Evolutionary conservation across 805 yeast species (phyloP).

Genomic region (Clavispora fructus): DNA sequence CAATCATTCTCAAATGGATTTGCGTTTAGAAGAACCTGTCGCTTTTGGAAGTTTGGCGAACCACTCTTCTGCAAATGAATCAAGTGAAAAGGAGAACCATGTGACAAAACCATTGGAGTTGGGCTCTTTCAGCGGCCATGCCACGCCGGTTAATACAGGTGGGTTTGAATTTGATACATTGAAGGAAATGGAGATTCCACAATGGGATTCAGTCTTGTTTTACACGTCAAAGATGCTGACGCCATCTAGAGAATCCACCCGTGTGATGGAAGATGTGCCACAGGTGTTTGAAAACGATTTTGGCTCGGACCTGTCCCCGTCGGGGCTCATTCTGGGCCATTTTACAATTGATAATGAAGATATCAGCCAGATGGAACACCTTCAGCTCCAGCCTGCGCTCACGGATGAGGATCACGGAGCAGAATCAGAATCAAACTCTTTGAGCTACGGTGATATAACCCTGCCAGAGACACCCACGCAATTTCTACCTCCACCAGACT

Average conservation of each 20-base stretch:
- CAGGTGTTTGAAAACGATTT: neutral
- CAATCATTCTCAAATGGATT: neutral
- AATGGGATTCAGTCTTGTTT: slow-evolving; percentile 10
- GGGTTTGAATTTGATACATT: slow-evolving; percentile 7
- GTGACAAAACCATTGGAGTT: slow-evolving; percentile 1
- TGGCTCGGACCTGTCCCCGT: slow-evolving; percentile 3
- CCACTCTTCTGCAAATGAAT: slow-evolving; percentile 7
- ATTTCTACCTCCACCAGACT: neutral
- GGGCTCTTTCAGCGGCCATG: neutral
- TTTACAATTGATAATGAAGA: slow-evolving; percentile 12
- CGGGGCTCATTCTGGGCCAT: slow-evolving; percentile 12
- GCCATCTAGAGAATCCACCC: neutral
- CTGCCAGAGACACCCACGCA: neutral
- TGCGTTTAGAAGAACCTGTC: slow-evolving; percentile 13
- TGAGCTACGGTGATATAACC: neutral
- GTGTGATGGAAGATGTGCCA: neutral
- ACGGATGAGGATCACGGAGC: neutral
- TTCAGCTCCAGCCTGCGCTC: neutral
- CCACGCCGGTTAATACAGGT: neutral
- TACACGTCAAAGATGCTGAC: neutral
- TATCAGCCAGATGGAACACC: neutral
- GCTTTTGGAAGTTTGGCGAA: slow-evolving; percentile 10
- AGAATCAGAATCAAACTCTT: neutral
- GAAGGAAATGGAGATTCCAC: slow-evolving; percentile 11
- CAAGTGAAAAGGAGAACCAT: slow-evolving; percentile 10